These are phyloP conservation scores for Fraxinus sp. DNA, from an alignment of 305 asterid genomes.

Conservation along the genomic window DNA sequence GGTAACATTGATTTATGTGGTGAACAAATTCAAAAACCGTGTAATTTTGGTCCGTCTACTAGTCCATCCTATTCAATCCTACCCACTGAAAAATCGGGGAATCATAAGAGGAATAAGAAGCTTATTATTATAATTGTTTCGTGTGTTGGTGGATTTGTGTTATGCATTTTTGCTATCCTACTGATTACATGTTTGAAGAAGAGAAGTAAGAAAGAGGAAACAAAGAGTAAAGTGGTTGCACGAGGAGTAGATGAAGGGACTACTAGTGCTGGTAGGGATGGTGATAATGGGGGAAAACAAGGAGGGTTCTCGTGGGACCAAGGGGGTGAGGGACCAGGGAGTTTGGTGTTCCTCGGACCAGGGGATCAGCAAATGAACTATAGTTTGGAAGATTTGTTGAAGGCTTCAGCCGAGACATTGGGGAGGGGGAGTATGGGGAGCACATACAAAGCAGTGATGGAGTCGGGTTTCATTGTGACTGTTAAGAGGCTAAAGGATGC, in stretches of 20 bases:
- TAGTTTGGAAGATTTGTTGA: slow-evolving; percentile 77
- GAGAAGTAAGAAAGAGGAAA: slow-evolving; percentile 29
- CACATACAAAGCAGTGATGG: slow-evolving; percentile 95
- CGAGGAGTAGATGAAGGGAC: slow-evolving; percentile 42
- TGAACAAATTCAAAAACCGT: slow-evolving; percentile 34
- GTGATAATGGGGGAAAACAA: slow-evolving; percentile 41
- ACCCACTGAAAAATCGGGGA: slow-evolving; percentile 22
- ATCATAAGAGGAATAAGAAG: slow-evolving; percentile 32
- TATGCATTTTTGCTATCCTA: slow-evolving; percentile 27
- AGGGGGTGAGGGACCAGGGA: slow-evolving; percentile 73
- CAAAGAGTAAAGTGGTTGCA: slow-evolving; percentile 37
- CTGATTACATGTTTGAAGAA: slow-evolving; percentile 36
- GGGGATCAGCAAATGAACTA: slow-evolving; percentile 83
- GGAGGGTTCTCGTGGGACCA: slow-evolving; percentile 81
- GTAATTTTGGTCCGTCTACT: slow-evolving; percentile 42
- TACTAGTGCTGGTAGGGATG: slow-evolving; percentile 38
- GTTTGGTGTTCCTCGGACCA: slow-evolving; percentile 77
- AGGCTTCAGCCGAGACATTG: slow-evolving; percentile 93
- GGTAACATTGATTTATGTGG: slow-evolving; percentile 70
- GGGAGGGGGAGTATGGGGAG: slow-evolving; percentile 94
- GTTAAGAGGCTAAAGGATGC: slow-evolving; percentile 90
- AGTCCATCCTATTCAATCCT: slow-evolving; percentile 50
- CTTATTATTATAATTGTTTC: slow-evolving; percentile 46
- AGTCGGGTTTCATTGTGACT: slow-evolving; percentile 87
- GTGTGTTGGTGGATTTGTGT: slow-evolving; percentile 44